Evolutionary conservation across 805 yeast genomes (phyloP), one percentile per base, ranked within the genome.

Genomic region (Teunomyces gatunensis): DNA sequence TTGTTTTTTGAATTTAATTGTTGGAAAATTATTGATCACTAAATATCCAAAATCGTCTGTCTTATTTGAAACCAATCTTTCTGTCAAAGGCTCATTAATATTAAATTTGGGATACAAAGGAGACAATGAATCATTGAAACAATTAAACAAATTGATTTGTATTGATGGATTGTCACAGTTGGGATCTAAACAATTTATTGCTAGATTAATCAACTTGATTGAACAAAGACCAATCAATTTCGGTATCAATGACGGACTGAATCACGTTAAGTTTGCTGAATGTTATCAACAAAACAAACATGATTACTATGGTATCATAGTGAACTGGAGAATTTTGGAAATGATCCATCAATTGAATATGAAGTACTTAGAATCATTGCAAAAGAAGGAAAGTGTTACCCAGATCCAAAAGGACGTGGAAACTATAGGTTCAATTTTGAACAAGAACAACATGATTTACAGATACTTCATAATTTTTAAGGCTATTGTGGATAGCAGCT

Each of bases 321-420:
- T 60, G n/a, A 53, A 59, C 32, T 72, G 75, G 75, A 64, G 76
- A 54, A 42, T 71, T 5, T 50, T 69, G 45, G 74, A 65, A 35
- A 56, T 71, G 11, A 51, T 65, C 12, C 61, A 68, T 47, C 64
- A 65, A 48, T 55, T 71, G 45, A 69, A 62, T 44, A 46, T 63
- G 18, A 53, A 49, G n/a, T 69, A 63, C 44, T 58, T 71, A 49
- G 56, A 56, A 17, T 13, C 43, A 44, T 13, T 53, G n/a, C 28
- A 23, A 11, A 29, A 50, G 11, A 47, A 52, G 23, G 33, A 50
- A 5, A 53, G 43, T 12, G 39, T 54, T n/a, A 47, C 37, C 25
- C 52, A 51, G 17, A 47, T 61, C 29, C 28, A 33, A 27, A 36
- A 46, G 13, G 60, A 55, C 29, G 44, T 52, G 6, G 51, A 53